Evolutionary conservation across 441 rosid species (phyloP).

Genomic region (Raphanus hybrid): DNA sequence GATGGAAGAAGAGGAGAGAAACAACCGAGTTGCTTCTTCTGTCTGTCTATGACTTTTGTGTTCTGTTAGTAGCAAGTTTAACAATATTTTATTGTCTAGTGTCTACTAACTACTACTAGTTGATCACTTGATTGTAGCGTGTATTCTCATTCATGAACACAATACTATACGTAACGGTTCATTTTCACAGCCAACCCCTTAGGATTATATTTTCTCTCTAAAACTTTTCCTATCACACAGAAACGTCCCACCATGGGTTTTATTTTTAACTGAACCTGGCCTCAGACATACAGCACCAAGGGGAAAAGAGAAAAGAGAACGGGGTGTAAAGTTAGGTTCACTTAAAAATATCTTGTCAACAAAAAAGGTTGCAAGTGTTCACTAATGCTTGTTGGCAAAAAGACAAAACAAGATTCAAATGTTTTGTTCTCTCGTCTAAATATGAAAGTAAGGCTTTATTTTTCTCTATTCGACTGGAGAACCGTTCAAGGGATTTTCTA

Average conservation of each 20-base stretch:
- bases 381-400: constrained; percentile 10
- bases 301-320: background rate
- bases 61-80: too few species aligned
- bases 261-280: constrained; percentile 3
- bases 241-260: background rate
- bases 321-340: constrained; percentile 6
- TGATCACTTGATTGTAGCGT: too few species aligned
- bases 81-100: too few species aligned
- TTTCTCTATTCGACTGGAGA: constrained; percentile 13
- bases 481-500: constrained; percentile 19
- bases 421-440: constrained; percentile 24
- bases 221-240: too few species aligned
- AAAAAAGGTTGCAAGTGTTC: constrained; percentile 23
- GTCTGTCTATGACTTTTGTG: too few species aligned
- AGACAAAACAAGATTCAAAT: background rate
- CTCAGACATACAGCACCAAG: background rate
- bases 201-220: too few species aligned
- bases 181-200: too few species aligned
- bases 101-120: too few species aligned
- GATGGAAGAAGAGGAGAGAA: too few species aligned
- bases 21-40: too few species aligned
- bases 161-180: too few species aligned
- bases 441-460: constrained; percentile 7
- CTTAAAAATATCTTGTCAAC: background rate
- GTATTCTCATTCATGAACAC: too few species aligned